Percentiles rank a stretch among this genome's conserved stretches.
Conservation (phyloP, 2,329 filamentous ascomycete genomes). For the Clarireedia hainanense region DNA sequence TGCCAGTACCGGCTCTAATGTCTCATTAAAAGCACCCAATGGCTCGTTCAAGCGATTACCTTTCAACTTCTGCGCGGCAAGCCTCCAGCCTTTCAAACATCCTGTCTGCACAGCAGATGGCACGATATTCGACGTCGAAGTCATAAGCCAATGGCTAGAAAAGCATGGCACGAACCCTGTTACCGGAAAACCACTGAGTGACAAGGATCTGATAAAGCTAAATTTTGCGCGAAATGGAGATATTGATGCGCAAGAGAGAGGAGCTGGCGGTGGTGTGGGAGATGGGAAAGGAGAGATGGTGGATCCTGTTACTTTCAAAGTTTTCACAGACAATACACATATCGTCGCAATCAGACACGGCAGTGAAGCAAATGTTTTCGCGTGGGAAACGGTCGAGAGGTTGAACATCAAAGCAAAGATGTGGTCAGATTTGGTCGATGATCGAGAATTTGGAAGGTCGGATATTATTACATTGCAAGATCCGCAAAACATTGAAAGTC, state of each 20-base stretch:
- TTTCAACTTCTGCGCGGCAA: conserved; percentile 97
- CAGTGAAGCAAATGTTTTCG: conserved; percentile 88
- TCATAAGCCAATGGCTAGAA: conserved; percentile 89
- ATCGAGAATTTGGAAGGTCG: conserved; percentile 75
- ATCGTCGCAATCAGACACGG: conserved; percentile 78
- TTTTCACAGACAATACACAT: conserved; percentile 96
- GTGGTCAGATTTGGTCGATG: conserved; percentile 85
- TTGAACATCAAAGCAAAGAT: conserved; percentile 96
- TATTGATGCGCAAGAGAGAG: conserved; percentile 38
- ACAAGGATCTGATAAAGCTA: conserved; percentile 79
- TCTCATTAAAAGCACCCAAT: conserved; percentile 48
- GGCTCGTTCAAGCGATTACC: conserved; percentile 79
- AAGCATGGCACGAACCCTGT: conserved; percentile 92
- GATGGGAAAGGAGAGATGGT: conserved; percentile 71
- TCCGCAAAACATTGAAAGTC: conserved; percentile 76
- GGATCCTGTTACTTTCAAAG: conserved; percentile 94
- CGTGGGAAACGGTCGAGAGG: conserved; percentile 89
- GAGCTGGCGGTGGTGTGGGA: conserved; percentile 44
- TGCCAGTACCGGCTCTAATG: conserved; percentile 65
- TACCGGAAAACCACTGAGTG: conserved; percentile 68
- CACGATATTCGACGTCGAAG: conserved; percentile 89
- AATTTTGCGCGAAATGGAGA: conserved; percentile 89
- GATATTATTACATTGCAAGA: conserved; percentile 97
- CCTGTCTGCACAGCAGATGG: conserved; percentile 85
- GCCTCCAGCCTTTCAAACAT: conserved; percentile 88